Conservation (phyloP, 768 basidiomycete genomes). For the Mycena polygramma region DNA sequence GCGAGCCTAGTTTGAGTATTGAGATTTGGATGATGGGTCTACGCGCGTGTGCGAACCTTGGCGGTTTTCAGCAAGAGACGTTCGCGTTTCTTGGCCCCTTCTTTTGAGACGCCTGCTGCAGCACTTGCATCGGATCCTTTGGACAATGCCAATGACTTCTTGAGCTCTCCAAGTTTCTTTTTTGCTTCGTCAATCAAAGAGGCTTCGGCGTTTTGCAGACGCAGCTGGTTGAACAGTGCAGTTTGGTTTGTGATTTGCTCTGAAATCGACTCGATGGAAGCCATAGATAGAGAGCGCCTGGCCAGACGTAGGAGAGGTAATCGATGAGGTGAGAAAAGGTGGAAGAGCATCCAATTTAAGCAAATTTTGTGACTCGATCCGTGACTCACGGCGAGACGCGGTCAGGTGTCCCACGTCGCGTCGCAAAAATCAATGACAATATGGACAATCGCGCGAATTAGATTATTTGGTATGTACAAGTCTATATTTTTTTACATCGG, state of each 20-base stretch:
- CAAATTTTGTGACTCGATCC: slow-evolving; percentile 24
- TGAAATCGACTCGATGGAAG: slow-evolving; percentile 53
- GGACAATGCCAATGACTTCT: slow-evolving; percentile 65
- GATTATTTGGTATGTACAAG: no score
- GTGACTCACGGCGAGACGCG: not conserved
- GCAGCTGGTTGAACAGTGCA: slow-evolving; percentile 71
- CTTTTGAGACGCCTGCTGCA: slow-evolving; percentile 52
- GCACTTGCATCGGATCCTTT: slow-evolving; percentile 55
- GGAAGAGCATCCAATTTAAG: slow-evolving; percentile 35
- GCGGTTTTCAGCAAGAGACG: slow-evolving; percentile 90
- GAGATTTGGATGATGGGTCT: slow-evolving; percentile 13
- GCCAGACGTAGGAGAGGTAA: slow-evolving; percentile 40
- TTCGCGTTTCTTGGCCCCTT: slow-evolving; percentile 73
- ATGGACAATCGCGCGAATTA: no score
- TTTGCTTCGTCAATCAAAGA: slow-evolving; percentile 69
- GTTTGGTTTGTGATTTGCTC: slow-evolving; percentile 70
- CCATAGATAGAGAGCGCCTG: slow-evolving; percentile 42
- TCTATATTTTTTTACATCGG: slow-evolving; percentile 28
- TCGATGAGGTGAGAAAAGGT: slow-evolving; percentile 50
- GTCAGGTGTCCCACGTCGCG: slow-evolving; percentile 1
- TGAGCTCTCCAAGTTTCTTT: slow-evolving; percentile 79
- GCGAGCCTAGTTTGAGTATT: slow-evolving; percentile 38
- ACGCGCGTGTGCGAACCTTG: slow-evolving; percentile 69
- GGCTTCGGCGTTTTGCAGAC: slow-evolving; percentile 65
- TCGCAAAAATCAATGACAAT: not conserved